Evolutionary conservation across 768 basidiomycete genomes (phyloP), one percentile per base, ranked within the genome.

Genomic region (Amylocystis lapponica): DNA sequence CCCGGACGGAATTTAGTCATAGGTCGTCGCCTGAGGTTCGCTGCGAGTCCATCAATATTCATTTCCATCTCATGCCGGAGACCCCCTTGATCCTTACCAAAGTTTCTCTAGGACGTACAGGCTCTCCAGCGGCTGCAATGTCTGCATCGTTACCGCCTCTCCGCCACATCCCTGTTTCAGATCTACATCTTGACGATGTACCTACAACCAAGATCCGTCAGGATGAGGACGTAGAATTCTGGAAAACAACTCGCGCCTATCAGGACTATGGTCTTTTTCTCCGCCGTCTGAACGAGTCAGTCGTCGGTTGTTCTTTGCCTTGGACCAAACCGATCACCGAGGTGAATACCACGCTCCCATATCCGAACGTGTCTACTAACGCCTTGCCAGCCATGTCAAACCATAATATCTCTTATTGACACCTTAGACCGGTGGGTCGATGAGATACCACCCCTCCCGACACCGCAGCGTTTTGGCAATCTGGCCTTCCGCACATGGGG

Each of bases 401-500:
- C 59, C 36, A 61, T 74, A 11, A 51, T 92, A 1, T 54, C 53
- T 4, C 64, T 94, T 47, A 66, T 99, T 14, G 75, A 84, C 46
- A 68, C 70, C 10, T 63, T 96, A 31, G 78, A 81, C 50, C 48
- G 49, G 2, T 91, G 90, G 89, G 79, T 93, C 20, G 79, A 86
- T 27, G 80, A 83, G 21, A 85, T 93, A 8, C 93, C 93, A 2
- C 79, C 83, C 0, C 71, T 78, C 5, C 59, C 75, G 29, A 76
- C 82, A 7, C 76, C 85, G 5, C 94, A 96, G 52, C 74, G 92
- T 9, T 99, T 86, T 58, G 95, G 95, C 1, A 96, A 97, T 63
- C 76, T 93, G 14, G 83, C 89, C 0, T 98, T 97, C 55, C 71
- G 93, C 41, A 75, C 75, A 13, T 98, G 92, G 86, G 85, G 87